A percentile compares a stretch with the other conserved stretches of the same genome.
phyloP scores from a whole-genome alignment of 1,139 yeast genomes.

The Yamadazyma sp. region DNA sequence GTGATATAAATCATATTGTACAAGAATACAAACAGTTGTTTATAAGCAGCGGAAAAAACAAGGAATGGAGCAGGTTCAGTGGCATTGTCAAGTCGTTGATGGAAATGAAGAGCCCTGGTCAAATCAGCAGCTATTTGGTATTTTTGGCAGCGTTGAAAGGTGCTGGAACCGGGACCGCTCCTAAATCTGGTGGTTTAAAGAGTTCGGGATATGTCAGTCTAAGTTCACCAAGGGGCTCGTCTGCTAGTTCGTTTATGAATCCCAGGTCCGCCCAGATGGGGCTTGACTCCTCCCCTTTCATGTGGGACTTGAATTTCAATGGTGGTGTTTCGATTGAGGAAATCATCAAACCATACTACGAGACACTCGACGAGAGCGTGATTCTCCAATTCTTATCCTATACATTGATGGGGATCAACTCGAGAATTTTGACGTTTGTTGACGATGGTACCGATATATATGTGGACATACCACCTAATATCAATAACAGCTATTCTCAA shows the following conservation, averaged over 20 bases:
- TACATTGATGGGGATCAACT: constrained; percentile 71
- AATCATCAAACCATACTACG: constrained; percentile 33
- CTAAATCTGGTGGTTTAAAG: background rate
- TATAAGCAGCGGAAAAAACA: constrained; percentile 22
- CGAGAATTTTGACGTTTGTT: constrained; percentile 56
- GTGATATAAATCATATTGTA: constrained; percentile 19
- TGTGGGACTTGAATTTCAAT: background rate
- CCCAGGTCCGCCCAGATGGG: constrained; percentile 4
- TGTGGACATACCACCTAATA: constrained; percentile 46
- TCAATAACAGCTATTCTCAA: constrained; percentile 61
- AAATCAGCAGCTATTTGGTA: constrained; percentile 38
- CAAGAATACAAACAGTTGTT: constrained; percentile 28
- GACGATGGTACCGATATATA: constrained; percentile 25
- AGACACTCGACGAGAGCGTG: constrained; percentile 43
- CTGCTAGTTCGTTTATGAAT: constrained; percentile 4
- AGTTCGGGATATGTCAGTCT: background rate
- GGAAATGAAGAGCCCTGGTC: constrained; percentile 27
- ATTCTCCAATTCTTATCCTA: constrained; percentile 62
- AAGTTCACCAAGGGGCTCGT: constrained; percentile 5
- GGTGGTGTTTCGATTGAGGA: constrained; percentile 16
- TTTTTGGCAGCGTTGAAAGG: constrained; percentile 28
- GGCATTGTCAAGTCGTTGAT: constrained; percentile 30
- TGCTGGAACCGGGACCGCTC: background rate
- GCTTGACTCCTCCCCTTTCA: constrained; percentile 7
- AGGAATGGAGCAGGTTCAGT: constrained; percentile 37